Percentiles rank a stretch among this genome's conserved stretches.
Conservation (phyloP, 352 stramenopile genomes). For the Globisporangium uncinulatum region DNA sequence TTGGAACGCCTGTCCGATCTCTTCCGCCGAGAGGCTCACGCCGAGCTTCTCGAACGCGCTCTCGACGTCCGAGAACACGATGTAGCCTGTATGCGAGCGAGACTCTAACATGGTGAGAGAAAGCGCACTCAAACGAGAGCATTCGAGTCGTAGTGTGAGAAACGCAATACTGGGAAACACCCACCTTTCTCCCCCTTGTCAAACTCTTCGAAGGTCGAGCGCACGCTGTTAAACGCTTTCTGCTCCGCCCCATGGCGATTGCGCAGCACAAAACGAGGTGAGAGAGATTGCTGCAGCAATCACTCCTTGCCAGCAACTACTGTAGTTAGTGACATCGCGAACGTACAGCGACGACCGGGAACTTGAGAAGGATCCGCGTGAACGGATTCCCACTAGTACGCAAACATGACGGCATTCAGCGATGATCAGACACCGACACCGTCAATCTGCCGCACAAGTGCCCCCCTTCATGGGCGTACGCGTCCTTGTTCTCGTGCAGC, state of each 20-base stretch:
- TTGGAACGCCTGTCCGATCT: slow-evolving; percentile 69
- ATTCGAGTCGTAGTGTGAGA: background rate
- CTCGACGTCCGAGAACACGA: slow-evolving; percentile 68
- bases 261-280: background rate
- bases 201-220: slow-evolving; percentile 58
- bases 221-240: slow-evolving; percentile 75
- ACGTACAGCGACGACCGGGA: slow-evolving; percentile 48
- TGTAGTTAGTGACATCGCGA: background rate
- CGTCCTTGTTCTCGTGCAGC: slow-evolving; percentile 36
- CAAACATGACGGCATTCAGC: background rate
- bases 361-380: slow-evolving; percentile 76
- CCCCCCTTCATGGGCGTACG: background rate
- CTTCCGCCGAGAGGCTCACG: slow-evolving; percentile 63
- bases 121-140: background rate
- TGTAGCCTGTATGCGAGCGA: slow-evolving; percentile 27
- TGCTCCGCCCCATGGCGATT: slow-evolving; percentile 4
- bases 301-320: background rate
- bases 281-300: background rate
- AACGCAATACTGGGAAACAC: background rate
- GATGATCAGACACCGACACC: background rate
- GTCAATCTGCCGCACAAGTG: background rate
- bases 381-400: slow-evolving; percentile 45
- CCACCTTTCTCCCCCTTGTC: slow-evolving; percentile 52
- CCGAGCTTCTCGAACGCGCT: slow-evolving; percentile 71
- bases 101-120: background rate